Evolutionary conservation across 345 rosid genomes (phyloP), one percentile per base, ranked within the genome.

Genomic region (Barbarea vulgaris): DNA sequence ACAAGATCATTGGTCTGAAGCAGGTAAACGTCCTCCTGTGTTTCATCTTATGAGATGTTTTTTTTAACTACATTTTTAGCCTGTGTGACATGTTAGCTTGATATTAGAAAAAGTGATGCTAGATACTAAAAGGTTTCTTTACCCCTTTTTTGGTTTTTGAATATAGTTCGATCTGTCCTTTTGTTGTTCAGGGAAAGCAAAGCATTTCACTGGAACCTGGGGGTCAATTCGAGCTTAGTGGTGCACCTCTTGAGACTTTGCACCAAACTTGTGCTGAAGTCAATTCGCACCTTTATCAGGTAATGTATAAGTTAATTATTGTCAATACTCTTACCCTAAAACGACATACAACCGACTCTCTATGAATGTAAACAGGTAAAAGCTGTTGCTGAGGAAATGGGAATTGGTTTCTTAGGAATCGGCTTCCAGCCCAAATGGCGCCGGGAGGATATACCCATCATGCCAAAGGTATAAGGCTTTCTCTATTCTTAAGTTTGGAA

Each of bases 231-330:
- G 98, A 94, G 91, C 97, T 94, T 24, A 94, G 98, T 73, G 98
- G 98, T 15, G 99, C 99, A 64, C 98, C 99, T 80, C 90, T 95
- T 74, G 99, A 95, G 82, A 95, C 99, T 55, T 83, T 95, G 87
- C 99, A 95, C 77, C 99, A 92, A 83, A 95, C 99, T 15, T 92
- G 99, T 81, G 98, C 99, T 39, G 99, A 93, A 85, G 99, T 95
- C 75, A 95, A 95, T 80, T 92, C 99, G 36, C 99, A 95, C 77
- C 98, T 94, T 72, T 96, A 96, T 86, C 99, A 96, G 96, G 99
- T 90, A 9, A 68, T 44, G 46, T 39, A 7, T 19, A 13, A 41
- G 58, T 19, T 30, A 33, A 31, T 4, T 21, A 80, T 24, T 25
- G 39, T 19, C 70, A 34, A 22, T 64, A 14, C 22, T 73, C 72